phyloP scores from a whole-genome alignment of 129 eudicot genomes.

The Escallonia rubra region DNA sequence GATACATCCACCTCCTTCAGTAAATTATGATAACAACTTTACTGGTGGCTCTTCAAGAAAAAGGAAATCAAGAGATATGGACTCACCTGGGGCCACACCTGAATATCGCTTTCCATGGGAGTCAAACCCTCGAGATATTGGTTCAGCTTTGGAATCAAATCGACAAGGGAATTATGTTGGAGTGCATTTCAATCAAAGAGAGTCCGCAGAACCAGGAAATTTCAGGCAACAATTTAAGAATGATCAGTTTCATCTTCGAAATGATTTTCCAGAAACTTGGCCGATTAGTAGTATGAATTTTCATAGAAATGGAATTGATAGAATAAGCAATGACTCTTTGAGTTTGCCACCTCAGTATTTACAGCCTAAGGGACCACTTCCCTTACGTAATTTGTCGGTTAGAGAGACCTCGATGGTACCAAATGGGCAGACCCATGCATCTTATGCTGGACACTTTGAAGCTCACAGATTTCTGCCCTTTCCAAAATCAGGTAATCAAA shows the following conservation, averaged over 20 bases:
- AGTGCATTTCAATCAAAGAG: constrained; percentile 10
- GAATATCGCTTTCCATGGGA: constrained; percentile 13
- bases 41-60: constrained; percentile 30
- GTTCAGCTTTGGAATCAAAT: constrained; percentile 4
- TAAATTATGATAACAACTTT: constrained; percentile 26
- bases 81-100: constrained; percentile 13
- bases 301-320: constrained; percentile 11
- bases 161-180: constrained; percentile 1
- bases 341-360: constrained; percentile 14
- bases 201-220: constrained; percentile 21
- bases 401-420: background rate
- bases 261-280: constrained; percentile 16
- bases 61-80: constrained; percentile 19
- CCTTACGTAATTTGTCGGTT: background rate
- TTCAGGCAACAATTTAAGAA: constrained; percentile 22
- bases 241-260: constrained; percentile 17
- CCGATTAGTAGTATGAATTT: constrained; percentile 6
- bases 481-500: constrained; percentile 5
- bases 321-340: constrained; percentile 7
- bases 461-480: constrained; percentile 8
- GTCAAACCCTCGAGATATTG: constrained; percentile 12
- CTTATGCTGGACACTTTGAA: constrained; percentile 9
- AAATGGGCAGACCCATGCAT: background rate
- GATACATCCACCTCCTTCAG: constrained; percentile 31
- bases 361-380: constrained; percentile 4